Evolutionary conservation across 768 basidiomycete species (phyloP).

Genomic region (Boletus rex-veris): DNA sequence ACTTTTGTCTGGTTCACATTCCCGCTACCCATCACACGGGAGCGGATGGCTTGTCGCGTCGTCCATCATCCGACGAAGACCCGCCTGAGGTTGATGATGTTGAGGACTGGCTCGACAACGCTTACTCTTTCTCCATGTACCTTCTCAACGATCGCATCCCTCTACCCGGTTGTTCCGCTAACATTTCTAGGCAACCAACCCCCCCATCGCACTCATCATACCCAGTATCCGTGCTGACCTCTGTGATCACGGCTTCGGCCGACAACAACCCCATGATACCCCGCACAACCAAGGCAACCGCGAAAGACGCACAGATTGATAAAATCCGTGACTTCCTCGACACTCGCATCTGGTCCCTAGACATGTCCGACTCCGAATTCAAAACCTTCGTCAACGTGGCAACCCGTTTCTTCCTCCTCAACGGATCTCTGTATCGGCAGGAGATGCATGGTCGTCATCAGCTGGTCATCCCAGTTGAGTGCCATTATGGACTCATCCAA

Average conservation of each 20-base stretch:
- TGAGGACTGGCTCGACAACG: too few species aligned
- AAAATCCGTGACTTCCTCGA: too few species aligned
- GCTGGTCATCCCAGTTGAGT: too few species aligned
- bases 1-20: background rate
- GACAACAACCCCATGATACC: rapidly evolving
- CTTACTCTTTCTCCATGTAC: background rate
- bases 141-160: background rate
- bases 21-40: background rate
- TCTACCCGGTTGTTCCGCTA: background rate
- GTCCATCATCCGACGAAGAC: background rate
- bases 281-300: too few species aligned
- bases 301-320: too few species aligned
- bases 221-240: too few species aligned
- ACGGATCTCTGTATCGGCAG: too few species aligned
- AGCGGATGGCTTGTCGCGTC: background rate
- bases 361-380: background rate
- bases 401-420: background rate
- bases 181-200: too few species aligned
- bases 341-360: rapidly evolving
- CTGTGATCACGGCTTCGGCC: too few species aligned
- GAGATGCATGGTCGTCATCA: background rate
- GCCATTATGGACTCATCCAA: background rate
- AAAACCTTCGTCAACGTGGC: background rate
- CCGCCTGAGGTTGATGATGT: too few species aligned
- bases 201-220: too few species aligned